Evolutionary conservation across 2,329 filamentous ascomycete species (phyloP), one percentile per base, ranked within the genome.

Genomic region (Colletotrichum zoysiae): DNA sequence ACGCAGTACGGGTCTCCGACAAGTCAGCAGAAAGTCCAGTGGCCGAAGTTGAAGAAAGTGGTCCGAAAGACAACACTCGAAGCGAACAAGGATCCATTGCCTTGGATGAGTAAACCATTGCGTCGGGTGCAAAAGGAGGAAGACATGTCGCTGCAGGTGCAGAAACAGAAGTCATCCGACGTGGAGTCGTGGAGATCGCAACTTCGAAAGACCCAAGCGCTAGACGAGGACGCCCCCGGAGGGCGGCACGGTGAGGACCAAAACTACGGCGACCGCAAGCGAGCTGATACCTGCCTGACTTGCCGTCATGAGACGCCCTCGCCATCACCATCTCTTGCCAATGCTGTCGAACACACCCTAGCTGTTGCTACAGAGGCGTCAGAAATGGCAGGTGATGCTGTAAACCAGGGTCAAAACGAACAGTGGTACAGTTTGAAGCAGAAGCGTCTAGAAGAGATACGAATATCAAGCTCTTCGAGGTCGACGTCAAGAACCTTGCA

Each of bases 1-100:
- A 57, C 30, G 4, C 65, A 64, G 65, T 23, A 33, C 23, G 51
- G 55, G 14, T 60, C 65, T 7, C 30, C 16, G 33, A 35, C 23
- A 42, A 50, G 26, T 16, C 60, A 69, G 16, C 14, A 33, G 16
- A 35, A 30, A 23, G 55, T 72, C 16, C 65, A 66, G 44, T 71
- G 70, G 70, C 70, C 70, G 14, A 70, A 67, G 61, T 48, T 73
- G 57, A 73, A 67, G 51, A 73, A 73, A 40, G 56, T 73, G 20
- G 33, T 16, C 18, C 70, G 40, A 35, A 51, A 71, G 9, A 57
- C 67, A 18, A 38, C 26, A 9, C 40, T 26, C 3, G 56, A 61
- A n/a, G 20, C 38, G 5, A 20, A 35, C 8, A 67, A 71, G 9
- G 42, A 59, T 20, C 51, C 61, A 9, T 40, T 71, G 14, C 67